Base-by-base conservation (phyloP, 768 basidiomycete genomes). In the Lanmaoa rubissima region DNA sequence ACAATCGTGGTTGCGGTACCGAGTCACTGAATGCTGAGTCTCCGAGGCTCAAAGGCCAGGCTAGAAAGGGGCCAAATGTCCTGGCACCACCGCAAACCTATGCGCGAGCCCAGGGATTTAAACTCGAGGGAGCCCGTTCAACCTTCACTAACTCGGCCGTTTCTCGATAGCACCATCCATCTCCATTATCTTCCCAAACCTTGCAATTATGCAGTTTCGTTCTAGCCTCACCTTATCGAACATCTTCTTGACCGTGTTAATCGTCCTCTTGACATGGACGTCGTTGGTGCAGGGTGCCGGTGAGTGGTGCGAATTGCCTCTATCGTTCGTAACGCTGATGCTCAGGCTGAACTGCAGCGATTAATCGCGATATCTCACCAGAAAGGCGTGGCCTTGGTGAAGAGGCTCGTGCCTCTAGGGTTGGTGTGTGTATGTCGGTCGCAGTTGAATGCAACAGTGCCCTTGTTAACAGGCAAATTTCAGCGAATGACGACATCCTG, bases 51-150 rank as follows among this genome's bases (percentile, higher is more conserved):
- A 26, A 0, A 2, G 24, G 6, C 10, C 11, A 4, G 1, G 19
- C 11, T 28, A 31, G 48, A 12, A 35, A 40, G 35, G 31, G n/a
- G 12, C 2, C 11, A 9, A 45, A 39, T 42, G 21, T 48, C 42
- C 35, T 42, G 24, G 35, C 19, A 31, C 40, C 44, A 48, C 35
- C 0, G 26, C 28, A 51, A 54, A 44, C 49, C 61, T 53, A 54
- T 62, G 52, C 52, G 14, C 17, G 21, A 36, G 17, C 14, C 21
- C 10, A 28, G 39, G 31, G 14, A 58, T 62, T 40, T 62, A 62
- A 57, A 41, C 28, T 36, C 16, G 5, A 42, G 44, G 31, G 21
- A 14, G 9, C n/a, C 47, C 38, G 14, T 31, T 14, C n/a, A 14
- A 32, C 24, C 38, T 14, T 28, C 59, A 50, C 14, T 46, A 39